Evolutionary conservation across 352 stramenopile species (phyloP).

Genomic region (Pythium biforme): DNA sequence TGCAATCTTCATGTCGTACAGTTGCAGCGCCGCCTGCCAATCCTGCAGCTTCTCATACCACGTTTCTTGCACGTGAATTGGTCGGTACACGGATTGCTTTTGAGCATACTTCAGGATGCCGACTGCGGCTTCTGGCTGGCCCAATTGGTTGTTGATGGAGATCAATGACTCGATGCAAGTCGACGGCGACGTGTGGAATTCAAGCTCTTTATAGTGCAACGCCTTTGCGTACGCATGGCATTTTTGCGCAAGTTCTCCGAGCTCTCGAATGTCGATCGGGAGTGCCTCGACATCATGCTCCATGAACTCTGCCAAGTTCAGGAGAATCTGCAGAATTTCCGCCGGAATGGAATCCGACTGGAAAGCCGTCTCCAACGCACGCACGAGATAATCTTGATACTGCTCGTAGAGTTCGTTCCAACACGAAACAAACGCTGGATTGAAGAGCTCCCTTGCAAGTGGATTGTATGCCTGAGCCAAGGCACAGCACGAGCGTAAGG

Average conservation of each 20-base stretch:
- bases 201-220: conserved; percentile 98
- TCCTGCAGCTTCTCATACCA: conserved; percentile 99
- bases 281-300: conserved; percentile 97
- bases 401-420: conserved; percentile 96
- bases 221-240: conserved; percentile 99
- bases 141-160: conserved; percentile 98
- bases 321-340: conserved; percentile 97
- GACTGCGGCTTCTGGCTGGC: conserved; percentile 94
- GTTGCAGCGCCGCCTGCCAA: conserved; percentile 95
- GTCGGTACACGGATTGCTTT: conserved; percentile 66
- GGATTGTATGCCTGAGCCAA: conserved; percentile 98
- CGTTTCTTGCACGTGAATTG: conserved; percentile 92
- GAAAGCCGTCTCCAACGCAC: conserved; percentile 95
- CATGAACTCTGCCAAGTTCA: conserved; percentile 99
- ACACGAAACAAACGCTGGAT: conserved; percentile 98
- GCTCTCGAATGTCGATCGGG: conserved; percentile 96
- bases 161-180: conserved; percentile 98
- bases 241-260: conserved; percentile 97
- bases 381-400: conserved; percentile 93
- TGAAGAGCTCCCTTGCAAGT: conserved; percentile 97
- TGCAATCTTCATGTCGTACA: conserved; percentile 93
- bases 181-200: conserved; percentile 93
- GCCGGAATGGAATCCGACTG: conserved; percentile 90
- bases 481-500: conserved; percentile 93
- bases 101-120: conserved; percentile 96